A percentile compares a stretch with the other conserved stretches of the same genome.
Evolutionary conservation across 176 grass and related monocot genomes (phyloP).

Genomic region (Ananas comosus): DNA sequence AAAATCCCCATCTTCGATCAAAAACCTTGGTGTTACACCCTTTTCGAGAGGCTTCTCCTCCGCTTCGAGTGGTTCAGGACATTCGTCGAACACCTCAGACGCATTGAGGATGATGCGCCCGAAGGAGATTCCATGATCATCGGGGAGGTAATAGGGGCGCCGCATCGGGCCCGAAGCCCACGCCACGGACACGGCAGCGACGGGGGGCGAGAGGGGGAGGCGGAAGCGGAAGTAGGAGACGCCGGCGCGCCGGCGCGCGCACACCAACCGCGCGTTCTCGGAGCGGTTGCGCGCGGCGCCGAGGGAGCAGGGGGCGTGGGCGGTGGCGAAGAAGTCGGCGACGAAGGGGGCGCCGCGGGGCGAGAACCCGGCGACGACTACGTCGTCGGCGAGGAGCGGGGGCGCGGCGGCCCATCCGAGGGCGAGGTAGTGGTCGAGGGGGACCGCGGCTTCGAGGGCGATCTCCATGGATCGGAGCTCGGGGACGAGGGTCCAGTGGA

Average conservation of each 20-base stretch:
- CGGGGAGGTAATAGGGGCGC: conserved; percentile 51
- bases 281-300: conserved; percentile 42
- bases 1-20: conserved; percentile 71
- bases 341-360: conserved; percentile 69
- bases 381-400: conserved; percentile 65
- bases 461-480: conserved; percentile 56
- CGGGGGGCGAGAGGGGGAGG: conserved; percentile 32
- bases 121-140: conserved; percentile 25
- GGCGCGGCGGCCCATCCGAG: conserved; percentile 68
- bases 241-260: conserved; percentile 68
- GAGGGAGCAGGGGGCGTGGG: conserved; percentile 46
- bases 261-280: conserved; percentile 22
- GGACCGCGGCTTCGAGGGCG: conserved; percentile 58
- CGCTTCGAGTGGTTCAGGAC: conserved; percentile 65
- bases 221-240: conserved; percentile 68
- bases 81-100: conserved; percentile 27
- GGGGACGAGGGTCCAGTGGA: conserved; percentile 59
- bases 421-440: conserved; percentile 82
- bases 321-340: conserved; percentile 72
- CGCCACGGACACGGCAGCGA: conserved; percentile 53
- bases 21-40: conserved; percentile 83
- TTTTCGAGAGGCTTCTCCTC: conserved; percentile 91
- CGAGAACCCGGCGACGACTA: conserved; percentile 58
- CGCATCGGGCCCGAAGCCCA: conserved; percentile 74
- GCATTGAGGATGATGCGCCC: conserved; percentile 53